phyloP scores from a whole-genome alignment of 345 rosid genomes.

The Citrus sinensis region DNA sequence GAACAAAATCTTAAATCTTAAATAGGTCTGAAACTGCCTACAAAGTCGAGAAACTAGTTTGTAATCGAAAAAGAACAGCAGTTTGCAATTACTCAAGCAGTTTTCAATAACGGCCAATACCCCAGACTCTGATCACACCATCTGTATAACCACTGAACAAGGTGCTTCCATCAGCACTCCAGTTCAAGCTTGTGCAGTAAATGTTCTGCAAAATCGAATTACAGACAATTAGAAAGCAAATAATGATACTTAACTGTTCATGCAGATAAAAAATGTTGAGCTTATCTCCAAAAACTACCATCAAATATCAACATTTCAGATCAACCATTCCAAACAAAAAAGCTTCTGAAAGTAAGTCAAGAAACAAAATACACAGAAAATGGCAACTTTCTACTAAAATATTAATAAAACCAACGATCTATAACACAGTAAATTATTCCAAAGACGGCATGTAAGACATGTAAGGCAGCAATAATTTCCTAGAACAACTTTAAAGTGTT shows the following conservation, averaged over 20 bases:
- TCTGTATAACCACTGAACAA: constrained; percentile 94
- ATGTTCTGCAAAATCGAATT: constrained; percentile 50
- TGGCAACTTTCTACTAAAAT: not conserved
- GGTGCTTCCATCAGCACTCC: constrained; percentile 95
- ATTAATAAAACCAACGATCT: not conserved
- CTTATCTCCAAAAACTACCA: too few relatives aligned
- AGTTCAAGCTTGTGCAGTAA: constrained; percentile 87
- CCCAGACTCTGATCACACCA: constrained; percentile 98
- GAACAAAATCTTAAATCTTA: constrained; percentile 19
- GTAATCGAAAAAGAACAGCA: not conserved
- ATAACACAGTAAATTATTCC: too few relatives aligned
- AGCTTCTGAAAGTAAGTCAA: not conserved
- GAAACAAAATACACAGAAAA: too few relatives aligned
- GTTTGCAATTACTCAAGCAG: not conserved
- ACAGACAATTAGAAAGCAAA: not conserved
- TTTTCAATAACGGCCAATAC: constrained; percentile 68
- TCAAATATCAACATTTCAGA: not conserved
- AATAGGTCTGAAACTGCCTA: constrained; percentile 14
- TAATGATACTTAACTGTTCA: not conserved
- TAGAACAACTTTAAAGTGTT: too few relatives aligned
- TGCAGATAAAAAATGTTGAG: not conserved
- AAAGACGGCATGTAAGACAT: too few relatives aligned
- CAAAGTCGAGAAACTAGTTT: not conserved
- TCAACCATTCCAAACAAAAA: not conserved
- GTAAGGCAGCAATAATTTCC: not conserved